These are phyloP conservation scores for Mycena galopus DNA, from an alignment of 768 basidiomycete genomes.

Conservation along the genomic window DNA sequence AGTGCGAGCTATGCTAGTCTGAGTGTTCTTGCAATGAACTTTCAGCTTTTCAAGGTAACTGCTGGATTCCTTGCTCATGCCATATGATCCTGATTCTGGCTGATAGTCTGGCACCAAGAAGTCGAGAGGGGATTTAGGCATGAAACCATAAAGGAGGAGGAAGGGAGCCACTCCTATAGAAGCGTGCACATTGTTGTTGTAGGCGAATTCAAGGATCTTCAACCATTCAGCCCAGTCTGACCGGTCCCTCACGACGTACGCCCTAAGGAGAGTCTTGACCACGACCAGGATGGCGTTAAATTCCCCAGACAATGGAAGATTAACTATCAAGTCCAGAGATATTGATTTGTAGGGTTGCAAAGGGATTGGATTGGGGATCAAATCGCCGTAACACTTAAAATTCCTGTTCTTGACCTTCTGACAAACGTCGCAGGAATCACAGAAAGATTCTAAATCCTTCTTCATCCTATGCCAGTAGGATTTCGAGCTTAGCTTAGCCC, in stretches of 20 bases:
- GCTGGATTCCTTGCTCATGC: neutral
- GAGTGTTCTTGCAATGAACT: neutral
- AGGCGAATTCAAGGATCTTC: neutral
- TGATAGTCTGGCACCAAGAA: neutral
- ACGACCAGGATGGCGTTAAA: neutral
- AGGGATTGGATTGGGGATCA: too few relatives aligned
- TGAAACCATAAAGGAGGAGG: neutral
- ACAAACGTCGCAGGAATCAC: neutral
- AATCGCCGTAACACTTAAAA: too few relatives aligned
- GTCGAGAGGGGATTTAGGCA: neutral
- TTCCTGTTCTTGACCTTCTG: too few relatives aligned
- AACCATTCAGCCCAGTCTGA: neutral
- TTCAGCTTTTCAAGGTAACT: neutral
- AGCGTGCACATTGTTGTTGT: neutral
- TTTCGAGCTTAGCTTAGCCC: too few relatives aligned
- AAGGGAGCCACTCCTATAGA: neutral
- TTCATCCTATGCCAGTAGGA: too few relatives aligned
- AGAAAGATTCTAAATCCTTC: too few relatives aligned
- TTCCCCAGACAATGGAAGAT: constrained; percentile 38
- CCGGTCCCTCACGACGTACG: too few relatives aligned
- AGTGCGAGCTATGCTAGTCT: neutral
- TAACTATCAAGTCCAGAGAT: constrained; percentile 34
- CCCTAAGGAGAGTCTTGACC: too few relatives aligned
- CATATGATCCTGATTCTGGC: too few relatives aligned
- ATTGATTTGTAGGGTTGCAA: too few relatives aligned